Evolutionary conservation across 2,329 filamentous ascomycete genomes (phyloP), one percentile per base, ranked within the genome.

Genomic region (Ambrosiella cleistominuta): DNA sequence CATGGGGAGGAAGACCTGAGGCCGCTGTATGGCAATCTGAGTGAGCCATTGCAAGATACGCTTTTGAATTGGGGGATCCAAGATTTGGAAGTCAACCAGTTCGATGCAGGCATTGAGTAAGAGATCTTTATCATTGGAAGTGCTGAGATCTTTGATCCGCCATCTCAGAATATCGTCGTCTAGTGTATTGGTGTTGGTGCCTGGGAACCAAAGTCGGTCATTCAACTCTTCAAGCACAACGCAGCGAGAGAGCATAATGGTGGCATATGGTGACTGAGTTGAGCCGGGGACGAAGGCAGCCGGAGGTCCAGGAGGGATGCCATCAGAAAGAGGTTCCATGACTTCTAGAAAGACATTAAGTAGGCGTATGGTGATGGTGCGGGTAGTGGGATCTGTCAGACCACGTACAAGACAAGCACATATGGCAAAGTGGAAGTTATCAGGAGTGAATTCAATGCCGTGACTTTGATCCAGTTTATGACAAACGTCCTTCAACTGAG

Each of bases 381-480:
- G 79, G 7, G 82, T 85, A 44, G 75, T 71, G 1, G 77, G 76
- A 62, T 85, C 81, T 0, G 80, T 81, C 12, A 85, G 71, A 1
- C 82, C 82, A 47, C 82, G 76, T 2, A 81, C 76, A 3, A 86
- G 70, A 62, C 79, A 81, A 13, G 81, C 81, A 63, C 79, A 82
- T 1, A 83, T 75, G 0, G 82, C 81, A 63, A 81, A 82, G 64
- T 85, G 82, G 66, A 86, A 86, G 61, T 76, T 81, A 13, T 85
- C 79, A 5, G 70, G 66, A 38, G 74, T 78, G 64, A 86, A 86
- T 62, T 80, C 78, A 44, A 86, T 76, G 5, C 81, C 82, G 62
- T 83, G 85, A 5, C 77, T 75, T 36, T 83, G 79, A 62, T 86
- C 82, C 2, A 86, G 70, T 6, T 77, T 74, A 15, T 78, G 66